A percentile compares a stretch with the other conserved stretches of the same genome.
Conservation (phyloP, 805 yeast genomes). For the Yarrowia sp. region DNA sequence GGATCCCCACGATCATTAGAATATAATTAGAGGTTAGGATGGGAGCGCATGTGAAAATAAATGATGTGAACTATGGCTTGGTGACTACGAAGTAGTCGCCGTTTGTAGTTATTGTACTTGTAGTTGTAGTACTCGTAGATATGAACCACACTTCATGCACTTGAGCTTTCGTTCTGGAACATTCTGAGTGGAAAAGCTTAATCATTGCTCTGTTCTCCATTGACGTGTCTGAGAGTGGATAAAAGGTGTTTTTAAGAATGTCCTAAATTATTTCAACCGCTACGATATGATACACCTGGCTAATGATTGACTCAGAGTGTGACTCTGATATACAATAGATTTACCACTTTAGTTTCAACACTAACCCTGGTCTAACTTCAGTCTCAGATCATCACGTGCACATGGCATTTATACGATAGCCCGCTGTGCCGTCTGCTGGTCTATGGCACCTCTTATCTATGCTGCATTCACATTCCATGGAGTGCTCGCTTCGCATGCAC, state of each 20-base stretch:
- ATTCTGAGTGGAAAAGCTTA: neutral
- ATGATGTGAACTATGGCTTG: neutral
- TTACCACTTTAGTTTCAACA: neutral
- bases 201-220: neutral
- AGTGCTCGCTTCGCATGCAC: neutral
- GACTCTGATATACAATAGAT: neutral
- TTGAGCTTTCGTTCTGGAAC: neutral
- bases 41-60: constrained; percentile 4
- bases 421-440: no score
- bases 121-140: no score
- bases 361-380: neutral
- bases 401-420: neutral
- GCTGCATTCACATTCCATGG: no score
- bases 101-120: no score
- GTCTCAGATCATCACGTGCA: neutral
- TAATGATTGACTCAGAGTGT: neutral
- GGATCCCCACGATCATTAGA: constrained; percentile 81
- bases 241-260: no score
- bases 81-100: neutral
- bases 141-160: no score
- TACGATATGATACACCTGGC: no score
- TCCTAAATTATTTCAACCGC: no score
- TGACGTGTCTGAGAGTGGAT: no score
- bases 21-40: constrained; percentile 2
- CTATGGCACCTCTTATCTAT: no score